Base-by-base conservation (phyloP, 305 asterid genomes). In the Nicotiana rustica region DNA sequence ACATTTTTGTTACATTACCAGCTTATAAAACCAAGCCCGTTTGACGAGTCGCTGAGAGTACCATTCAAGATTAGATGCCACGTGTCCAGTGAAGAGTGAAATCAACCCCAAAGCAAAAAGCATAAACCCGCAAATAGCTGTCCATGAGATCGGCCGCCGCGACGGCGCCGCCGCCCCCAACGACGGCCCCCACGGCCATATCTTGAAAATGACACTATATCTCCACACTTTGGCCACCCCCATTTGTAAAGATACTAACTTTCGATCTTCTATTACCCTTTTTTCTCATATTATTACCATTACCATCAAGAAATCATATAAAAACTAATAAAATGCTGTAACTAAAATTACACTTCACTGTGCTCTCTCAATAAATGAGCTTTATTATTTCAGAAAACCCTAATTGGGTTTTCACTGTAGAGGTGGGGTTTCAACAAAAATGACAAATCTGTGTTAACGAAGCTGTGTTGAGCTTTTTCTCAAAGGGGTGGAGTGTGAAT, bases 11-110 rank as follows among this genome's bases (percentile, higher is more conserved):
- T 33, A 59, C 79, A 73, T 77, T 85, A 88, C 95, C 93, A 85
- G 85, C 84, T 88, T 90, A 81, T 89, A 81, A 84, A 88, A 91
- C 92, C 94, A 87, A 77, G 91, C 68, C 59, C 90, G 89, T 82
- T 89, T 90, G 77, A 92, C 92, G 67, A 93, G 90, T 47, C 94
- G 89, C 78, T 93, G 96, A 61, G 99, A 94, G 84, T 95, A 96
- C 98, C 94, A 92, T 87, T 97, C 99, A 68, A 93, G 93, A 93
- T 95, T 91, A 83, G 99, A 92, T 36, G 94, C 99, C 84, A 97
- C 92, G 86, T 97, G 99, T 44, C 99, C 99, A 49, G 98, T 93
- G 85, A 97, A 92, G 62, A 97, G 94, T 5, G 99, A 95, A 84
- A 97, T 92, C 84, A 97, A 92, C 5, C 97, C 99, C 9, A 97